Base-by-base conservation (phyloP, 345 rosid species). In the Chamaenerion angustifolium region DNA sequence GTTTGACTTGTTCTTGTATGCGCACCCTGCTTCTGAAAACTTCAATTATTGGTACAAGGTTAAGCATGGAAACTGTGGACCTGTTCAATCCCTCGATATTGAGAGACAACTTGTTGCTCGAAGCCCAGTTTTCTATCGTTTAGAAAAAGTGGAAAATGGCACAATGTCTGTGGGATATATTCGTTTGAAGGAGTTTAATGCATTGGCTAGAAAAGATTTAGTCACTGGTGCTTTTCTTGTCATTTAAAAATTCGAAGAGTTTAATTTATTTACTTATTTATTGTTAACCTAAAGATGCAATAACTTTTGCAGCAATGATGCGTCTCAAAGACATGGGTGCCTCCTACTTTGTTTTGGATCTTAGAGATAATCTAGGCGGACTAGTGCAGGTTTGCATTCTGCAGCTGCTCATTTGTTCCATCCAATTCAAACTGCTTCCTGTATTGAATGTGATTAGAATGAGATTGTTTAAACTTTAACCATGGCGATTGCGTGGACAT, bases 291-390 rank as follows among this genome's bases (percentile, higher is more conserved):
- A 11, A 17, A 42, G 10, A 10, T 12, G 18, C 31, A 4, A 27
- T 49, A 61, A 54, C 25, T 48, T 14, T 48, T 59, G 72, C 75
- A 90, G 98, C 98, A 65, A 76, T 79, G 92, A 81, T 79, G 70
- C 76, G 83, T 42, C 95, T 90, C 57, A 83, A 78, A 61, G 85
- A 76, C 58, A 90, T 76, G 88, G 98, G 95, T 68, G 94, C 90
- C 1, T 76, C 72, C 16, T 85, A 68, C 74, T 85, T 85, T 31
- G 66, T 89, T 40, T 64, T 89, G 77, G 97, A 89, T 73, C 97
- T 89, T 62, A 73, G 94, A 78, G 94, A 90, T 67, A 90, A 90
- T 70, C 98, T 81, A 48, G 98, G 98, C 59, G 98, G 98, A 60
- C 76, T 90, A 40, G 95, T 90, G 23, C 94, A 86, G 88, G 97